These are phyloP conservation scores for Trichoderma polysporum DNA, from an alignment of 2,329 filamentous ascomycete species.

Conservation along the genomic window DNA sequence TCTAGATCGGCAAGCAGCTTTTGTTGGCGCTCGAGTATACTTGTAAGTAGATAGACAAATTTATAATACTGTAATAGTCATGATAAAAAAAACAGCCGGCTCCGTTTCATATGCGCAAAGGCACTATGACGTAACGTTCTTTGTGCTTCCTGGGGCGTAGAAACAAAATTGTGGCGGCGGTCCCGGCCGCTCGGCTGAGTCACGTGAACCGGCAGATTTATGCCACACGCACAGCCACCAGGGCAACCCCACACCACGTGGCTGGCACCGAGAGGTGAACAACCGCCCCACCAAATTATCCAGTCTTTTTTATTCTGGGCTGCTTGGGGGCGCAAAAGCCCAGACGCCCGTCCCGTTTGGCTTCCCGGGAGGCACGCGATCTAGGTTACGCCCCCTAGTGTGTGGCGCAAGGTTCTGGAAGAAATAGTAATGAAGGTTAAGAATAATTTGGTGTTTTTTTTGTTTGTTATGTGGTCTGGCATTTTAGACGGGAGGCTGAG, in stretches of 20 bases:
- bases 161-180: conserved; percentile 8
- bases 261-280: not conserved
- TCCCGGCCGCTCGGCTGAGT: conserved; percentile 16
- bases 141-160: not conserved
- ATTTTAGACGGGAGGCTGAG: not conserved
- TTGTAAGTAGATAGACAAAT: not conserved
- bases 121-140: conserved; percentile 18
- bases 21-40: not conserved
- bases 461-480: not conserved
- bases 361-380: conserved; percentile 12
- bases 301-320: not conserved
- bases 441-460: not conserved
- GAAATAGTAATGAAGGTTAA: not conserved
- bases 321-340: not conserved
- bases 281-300: not conserved
- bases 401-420: not conserved
- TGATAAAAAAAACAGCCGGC: not conserved
- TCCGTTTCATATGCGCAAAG: not conserved
- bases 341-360: conserved; percentile 13
- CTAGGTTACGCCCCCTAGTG: conserved; percentile 1
- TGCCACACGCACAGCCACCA: conserved; percentile 17
- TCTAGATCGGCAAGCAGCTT: not conserved
- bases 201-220: not conserved
- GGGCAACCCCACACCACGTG: conserved; percentile 11
- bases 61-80: not conserved